These are phyloP conservation scores for Geosiphon pyriformis DNA, from an alignment of 192 early-diverging fungal species.

Conservation along the genomic window DNA sequence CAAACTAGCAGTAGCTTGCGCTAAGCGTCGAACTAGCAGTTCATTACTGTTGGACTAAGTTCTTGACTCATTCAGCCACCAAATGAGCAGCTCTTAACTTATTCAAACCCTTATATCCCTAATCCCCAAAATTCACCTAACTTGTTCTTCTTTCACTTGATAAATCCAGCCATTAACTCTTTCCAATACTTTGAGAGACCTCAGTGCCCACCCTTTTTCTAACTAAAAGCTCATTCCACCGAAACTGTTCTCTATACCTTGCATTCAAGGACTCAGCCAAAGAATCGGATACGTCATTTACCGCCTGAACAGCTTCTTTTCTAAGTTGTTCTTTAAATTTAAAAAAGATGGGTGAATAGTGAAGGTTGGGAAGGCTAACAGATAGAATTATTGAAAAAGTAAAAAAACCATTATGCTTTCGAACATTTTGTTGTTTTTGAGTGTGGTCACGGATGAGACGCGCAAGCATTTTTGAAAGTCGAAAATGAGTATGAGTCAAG, in stretches of 20 bases:
- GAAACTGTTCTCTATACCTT: constrained; percentile 32
- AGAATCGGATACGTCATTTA: constrained; percentile 49
- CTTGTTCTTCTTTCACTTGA: too few relatives aligned
- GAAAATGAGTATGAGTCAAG: not conserved
- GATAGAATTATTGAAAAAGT: not conserved
- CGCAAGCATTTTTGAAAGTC: constrained; percentile 25
- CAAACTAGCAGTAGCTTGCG: too few relatives aligned
- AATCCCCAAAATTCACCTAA: not conserved
- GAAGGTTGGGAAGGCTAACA: not conserved
- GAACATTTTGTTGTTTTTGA: constrained; percentile 47
- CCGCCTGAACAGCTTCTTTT: constrained; percentile 47
- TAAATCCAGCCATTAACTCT: too few relatives aligned
- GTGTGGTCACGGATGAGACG: constrained; percentile 55
- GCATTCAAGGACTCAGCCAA: constrained; percentile 54
- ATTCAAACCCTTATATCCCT: not conserved
- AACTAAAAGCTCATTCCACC: too few relatives aligned
- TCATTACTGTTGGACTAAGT: not conserved
- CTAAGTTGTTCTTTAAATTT: constrained; percentile 48
- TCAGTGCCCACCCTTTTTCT: too few relatives aligned
- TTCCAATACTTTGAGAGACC: too few relatives aligned
- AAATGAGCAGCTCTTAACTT: not conserved
- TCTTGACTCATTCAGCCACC: too few relatives aligned
- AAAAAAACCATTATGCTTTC: constrained; percentile 49
- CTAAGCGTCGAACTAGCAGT: not conserved
- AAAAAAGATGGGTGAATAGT: not conserved